Evolutionary conservation across 2,329 filamentous ascomycete genomes (phyloP).

Genomic region (Bimuria novae-zelandiae): DNA sequence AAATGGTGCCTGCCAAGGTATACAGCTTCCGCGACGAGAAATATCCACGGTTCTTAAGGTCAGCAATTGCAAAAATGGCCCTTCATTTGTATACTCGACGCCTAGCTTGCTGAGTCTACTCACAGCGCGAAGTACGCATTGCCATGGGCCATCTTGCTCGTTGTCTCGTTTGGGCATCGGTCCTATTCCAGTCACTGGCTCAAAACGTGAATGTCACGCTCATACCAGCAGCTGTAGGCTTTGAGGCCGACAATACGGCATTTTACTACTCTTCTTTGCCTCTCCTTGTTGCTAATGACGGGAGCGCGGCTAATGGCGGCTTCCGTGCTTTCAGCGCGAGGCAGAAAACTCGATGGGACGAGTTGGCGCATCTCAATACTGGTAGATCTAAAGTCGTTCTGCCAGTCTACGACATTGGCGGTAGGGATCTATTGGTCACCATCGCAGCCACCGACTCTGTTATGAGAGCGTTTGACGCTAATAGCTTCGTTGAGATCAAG

Average conservation of each 20-base stretch:
- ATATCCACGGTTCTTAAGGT: neutral
- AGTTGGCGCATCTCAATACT: constrained; percentile 25
- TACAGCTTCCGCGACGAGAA: neutral
- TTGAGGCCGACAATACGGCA: constrained; percentile 35
- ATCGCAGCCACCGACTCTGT: constrained; percentile 37
- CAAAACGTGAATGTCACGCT: constrained; percentile 27
- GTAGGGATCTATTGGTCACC: constrained; percentile 31
- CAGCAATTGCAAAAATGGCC: neutral
- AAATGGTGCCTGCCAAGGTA: neutral
- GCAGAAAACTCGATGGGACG: constrained; percentile 12
- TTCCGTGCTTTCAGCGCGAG: constrained; percentile 25
- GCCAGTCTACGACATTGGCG: constrained; percentile 28
- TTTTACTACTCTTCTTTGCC: constrained; percentile 29
- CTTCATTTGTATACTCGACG: too few relatives aligned
- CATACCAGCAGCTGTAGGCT: constrained; percentile 26
- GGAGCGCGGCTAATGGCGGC: constrained; percentile 35
- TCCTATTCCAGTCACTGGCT: constrained; percentile 10
- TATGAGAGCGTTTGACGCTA: constrained; percentile 29
- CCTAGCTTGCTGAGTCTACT: too few relatives aligned
- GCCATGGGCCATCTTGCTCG: constrained; percentile 6
- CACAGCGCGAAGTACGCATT: neutral
- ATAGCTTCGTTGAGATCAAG: constrained; percentile 17
- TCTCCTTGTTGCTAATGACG: constrained; percentile 32
- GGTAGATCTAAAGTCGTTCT: constrained; percentile 36
- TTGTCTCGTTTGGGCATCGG: constrained; percentile 14